These are phyloP conservation scores for Diutina mesorugosa DNA, from an alignment of 1,139 yeast genomes.

Conservation along the genomic window DNA sequence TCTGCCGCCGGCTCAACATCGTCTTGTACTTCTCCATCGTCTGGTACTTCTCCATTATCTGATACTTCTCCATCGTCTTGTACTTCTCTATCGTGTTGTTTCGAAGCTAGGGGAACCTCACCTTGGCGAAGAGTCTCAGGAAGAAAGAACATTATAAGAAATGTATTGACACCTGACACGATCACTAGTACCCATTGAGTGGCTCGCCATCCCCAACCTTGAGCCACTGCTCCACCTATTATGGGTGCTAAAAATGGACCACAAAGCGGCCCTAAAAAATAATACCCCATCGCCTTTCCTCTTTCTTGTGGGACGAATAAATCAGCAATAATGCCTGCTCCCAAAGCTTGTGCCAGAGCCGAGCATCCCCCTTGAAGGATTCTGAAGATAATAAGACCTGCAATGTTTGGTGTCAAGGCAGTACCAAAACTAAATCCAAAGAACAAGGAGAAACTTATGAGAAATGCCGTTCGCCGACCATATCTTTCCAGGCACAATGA, in stretches of 20 bases:
- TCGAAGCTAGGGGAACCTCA: constrained; percentile 21
- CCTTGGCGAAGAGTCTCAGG: constrained; percentile 71
- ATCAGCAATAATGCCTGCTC: constrained; percentile 82
- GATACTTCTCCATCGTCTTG: neutral
- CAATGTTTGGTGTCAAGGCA: constrained; percentile 50
- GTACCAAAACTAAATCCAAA: constrained; percentile 62
- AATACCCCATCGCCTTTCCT: constrained; percentile 73
- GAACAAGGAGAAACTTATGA: constrained; percentile 52
- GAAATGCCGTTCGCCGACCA: constrained; percentile 66
- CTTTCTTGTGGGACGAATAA: constrained; percentile 54
- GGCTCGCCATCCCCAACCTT: constrained; percentile 77
- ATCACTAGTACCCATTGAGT: constrained; percentile 80
- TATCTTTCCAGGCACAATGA: constrained; percentile 61
- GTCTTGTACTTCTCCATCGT: neutral
- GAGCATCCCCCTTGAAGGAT: constrained; percentile 63
- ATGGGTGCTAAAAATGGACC: constrained; percentile 80
- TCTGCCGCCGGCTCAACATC: neutral
- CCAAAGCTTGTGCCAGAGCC: constrained; percentile 80
- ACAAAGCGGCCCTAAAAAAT: constrained; percentile 67
- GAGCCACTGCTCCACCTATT: constrained; percentile 64
- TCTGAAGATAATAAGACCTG: constrained; percentile 53
- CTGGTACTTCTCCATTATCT: neutral
- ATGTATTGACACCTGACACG: constrained; percentile 41
- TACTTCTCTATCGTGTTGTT: neutral
- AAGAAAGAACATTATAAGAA: constrained; percentile 38